Evolutionary conservation across 1,284 basidiomycete species (phyloP).

Genomic region (Exobasidium cylindrosporum): DNA sequence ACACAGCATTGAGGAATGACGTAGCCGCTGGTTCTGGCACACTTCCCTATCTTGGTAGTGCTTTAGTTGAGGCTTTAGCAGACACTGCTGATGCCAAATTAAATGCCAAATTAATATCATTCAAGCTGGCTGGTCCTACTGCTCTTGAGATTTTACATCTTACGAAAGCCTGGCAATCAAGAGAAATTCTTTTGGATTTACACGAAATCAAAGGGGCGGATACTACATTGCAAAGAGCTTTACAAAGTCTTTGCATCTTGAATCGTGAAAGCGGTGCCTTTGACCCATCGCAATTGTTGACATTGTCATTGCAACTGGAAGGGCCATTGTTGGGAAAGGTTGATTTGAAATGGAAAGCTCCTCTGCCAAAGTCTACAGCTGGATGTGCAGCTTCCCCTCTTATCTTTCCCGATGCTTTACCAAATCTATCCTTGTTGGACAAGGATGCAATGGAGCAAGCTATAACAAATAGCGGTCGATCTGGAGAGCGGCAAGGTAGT

Average conservation of each 20-base stretch:
- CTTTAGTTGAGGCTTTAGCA: background rate
- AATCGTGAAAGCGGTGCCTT: background rate
- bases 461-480: background rate
- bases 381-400: constrained; percentile 31
- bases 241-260: constrained; percentile 18
- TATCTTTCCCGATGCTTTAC: constrained; percentile 40
- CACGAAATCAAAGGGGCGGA: background rate
- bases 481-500: background rate
- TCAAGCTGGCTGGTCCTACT: background rate
- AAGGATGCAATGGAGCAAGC: background rate
- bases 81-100: background rate
- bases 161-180: background rate
- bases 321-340: constrained; percentile 35
- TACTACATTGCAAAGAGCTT: constrained; percentile 30
- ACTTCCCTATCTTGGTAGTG: background rate
- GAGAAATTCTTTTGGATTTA: background rate
- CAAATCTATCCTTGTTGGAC: constrained; percentile 35
- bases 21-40: background rate
- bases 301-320: constrained; percentile 34
- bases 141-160: background rate
- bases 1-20: background rate
- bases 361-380: constrained; percentile 10
- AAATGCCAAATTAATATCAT: background rate
- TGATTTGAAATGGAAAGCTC: constrained; percentile 24
- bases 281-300: background rate